Evolutionary conservation across 176 grass and related monocot species (phyloP).

Genomic region (Carex myosuroides): DNA sequence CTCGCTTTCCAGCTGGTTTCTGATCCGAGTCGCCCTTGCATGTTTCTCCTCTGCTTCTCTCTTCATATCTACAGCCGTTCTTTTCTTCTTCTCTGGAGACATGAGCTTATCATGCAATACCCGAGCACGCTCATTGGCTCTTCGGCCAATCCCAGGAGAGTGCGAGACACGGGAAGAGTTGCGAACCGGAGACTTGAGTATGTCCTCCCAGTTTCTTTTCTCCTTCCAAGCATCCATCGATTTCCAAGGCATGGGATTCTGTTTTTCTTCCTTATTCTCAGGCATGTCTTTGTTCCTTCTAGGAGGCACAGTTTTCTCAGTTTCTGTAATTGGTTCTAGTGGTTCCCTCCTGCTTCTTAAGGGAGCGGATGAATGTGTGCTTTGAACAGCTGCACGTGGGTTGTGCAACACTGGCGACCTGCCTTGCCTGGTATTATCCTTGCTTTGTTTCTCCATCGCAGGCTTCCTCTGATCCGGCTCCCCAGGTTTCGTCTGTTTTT

Average conservation of each 20-base stretch:
- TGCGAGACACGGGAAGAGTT: conserved; percentile 61
- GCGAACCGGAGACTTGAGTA: conserved; percentile 81
- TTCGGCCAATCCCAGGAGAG: conserved; percentile 73
- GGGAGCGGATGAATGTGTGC: conserved; percentile 33
- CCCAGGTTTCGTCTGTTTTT: conserved; percentile 14
- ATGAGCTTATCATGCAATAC: conserved; percentile 94
- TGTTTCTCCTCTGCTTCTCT: conserved; percentile 97
- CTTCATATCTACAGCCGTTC: conserved; percentile 85
- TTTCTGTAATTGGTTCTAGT: conserved; percentile 66
- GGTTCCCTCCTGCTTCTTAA: conserved; percentile 65
- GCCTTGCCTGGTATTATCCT: conserved; percentile 37
- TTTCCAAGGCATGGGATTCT: conserved; percentile 57
- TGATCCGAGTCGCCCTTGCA: conserved; percentile 75
- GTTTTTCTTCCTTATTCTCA: conserved; percentile 76
- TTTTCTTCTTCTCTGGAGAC: conserved; percentile 99
- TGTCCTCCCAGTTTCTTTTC: conserved; percentile 98
- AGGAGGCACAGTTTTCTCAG: conserved; percentile 40
- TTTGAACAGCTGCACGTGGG: conserved; percentile 27
- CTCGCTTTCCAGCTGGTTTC: conserved; percentile 96
- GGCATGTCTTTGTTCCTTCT: conserved; percentile 52
- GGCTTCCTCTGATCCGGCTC: conserved; percentile 9
- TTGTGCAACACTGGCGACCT: conserved; percentile 34
- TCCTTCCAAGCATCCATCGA: conserved; percentile 98
- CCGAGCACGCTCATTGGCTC: conserved; percentile 70
- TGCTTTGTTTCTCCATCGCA: conserved; percentile 26